Evolutionary conservation across 768 basidiomycete genomes (phyloP).

Genomic region (Tylopilus plumbeoviolaceoides): DNA sequence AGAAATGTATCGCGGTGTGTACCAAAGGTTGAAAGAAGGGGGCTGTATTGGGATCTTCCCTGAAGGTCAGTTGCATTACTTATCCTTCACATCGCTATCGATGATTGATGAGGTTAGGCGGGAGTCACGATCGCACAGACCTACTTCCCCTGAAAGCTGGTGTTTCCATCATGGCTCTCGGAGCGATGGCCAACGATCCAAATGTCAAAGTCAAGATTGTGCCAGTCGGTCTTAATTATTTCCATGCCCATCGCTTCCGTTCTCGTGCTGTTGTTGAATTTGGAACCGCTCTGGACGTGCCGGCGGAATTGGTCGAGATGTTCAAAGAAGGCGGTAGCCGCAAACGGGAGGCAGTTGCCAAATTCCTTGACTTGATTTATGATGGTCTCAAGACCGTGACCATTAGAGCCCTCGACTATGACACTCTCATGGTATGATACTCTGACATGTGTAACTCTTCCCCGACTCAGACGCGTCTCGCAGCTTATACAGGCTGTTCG

Average conservation of each 20-base stretch:
- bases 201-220: slow-evolving; percentile 87
- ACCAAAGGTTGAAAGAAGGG: slow-evolving; percentile 77
- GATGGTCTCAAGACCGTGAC: slow-evolving; percentile 95
- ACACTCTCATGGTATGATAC: slow-evolving; percentile 87
- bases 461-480: slow-evolving; percentile 2
- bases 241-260: slow-evolving; percentile 83
- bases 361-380: slow-evolving; percentile 87
- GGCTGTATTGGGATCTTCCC: slow-evolving; percentile 97
- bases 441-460: neutral
- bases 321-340: slow-evolving; percentile 85
- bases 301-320: slow-evolving; percentile 80
- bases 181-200: slow-evolving; percentile 92
- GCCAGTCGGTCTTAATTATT: slow-evolving; percentile 74
- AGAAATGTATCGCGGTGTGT: slow-evolving; percentile 92
- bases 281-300: slow-evolving; percentile 88
- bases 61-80: slow-evolving; percentile 61
- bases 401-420: slow-evolving; percentile 92
- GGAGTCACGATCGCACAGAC: slow-evolving; percentile 96
- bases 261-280: slow-evolving; percentile 98
- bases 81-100: neutral
- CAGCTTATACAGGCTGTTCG: slow-evolving; percentile 95
- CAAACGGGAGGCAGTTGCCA: slow-evolving; percentile 87
- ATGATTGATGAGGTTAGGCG: slow-evolving; percentile 53
- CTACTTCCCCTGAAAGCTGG: slow-evolving; percentile 96
- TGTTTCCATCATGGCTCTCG: slow-evolving; percentile 96